Evolutionary conservation across 768 basidiomycete genomes (phyloP).

Genomic region (Rhizopogon vulgaris): DNA sequence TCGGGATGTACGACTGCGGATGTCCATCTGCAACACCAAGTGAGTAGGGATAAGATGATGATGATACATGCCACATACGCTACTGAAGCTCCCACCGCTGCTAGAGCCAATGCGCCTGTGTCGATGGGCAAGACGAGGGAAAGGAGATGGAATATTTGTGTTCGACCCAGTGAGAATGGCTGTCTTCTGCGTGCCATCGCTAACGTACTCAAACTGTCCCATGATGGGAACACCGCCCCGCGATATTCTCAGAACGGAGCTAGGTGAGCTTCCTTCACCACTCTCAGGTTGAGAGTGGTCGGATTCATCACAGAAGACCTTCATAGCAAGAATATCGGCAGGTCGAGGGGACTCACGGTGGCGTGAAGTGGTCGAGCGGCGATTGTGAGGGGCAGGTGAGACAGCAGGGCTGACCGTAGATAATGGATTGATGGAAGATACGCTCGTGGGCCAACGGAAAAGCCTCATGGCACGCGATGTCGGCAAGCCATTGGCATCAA

Average conservation of each 20-base stretch:
- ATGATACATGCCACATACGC: slow-evolving; percentile 24
- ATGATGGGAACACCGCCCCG: slow-evolving; percentile 26
- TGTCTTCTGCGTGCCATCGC: slow-evolving; percentile 11
- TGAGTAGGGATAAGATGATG: slow-evolving; percentile 5
- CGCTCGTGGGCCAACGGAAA: slow-evolving; percentile 57
- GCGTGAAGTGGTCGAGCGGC: slow-evolving; percentile 23
- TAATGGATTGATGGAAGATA: slow-evolving; percentile 66
- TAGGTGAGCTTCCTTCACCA: slow-evolving; percentile 25
- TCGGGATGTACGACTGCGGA: slow-evolving; percentile 26
- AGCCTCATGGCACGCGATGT: slow-evolving; percentile 72
- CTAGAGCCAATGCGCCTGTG: slow-evolving; percentile 20
- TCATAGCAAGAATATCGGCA: slow-evolving; percentile 64
- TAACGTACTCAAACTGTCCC: slow-evolving; percentile 30
- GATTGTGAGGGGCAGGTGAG: slow-evolving; percentile 35
- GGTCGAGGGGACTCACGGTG: slow-evolving; percentile 46
- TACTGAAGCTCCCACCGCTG: slow-evolving; percentile 29
- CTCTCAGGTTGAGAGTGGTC: slow-evolving; percentile 34
- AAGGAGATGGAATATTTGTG: slow-evolving; percentile 28
- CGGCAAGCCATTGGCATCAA: slow-evolving; percentile 66
- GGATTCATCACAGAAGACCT: slow-evolving; percentile 44
- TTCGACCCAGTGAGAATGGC: slow-evolving; percentile 23
- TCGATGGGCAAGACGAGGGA: slow-evolving; percentile 16
- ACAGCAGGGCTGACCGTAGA: slow-evolving; percentile 63
- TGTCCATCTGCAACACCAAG: slow-evolving; percentile 17
- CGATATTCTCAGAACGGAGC: slow-evolving; percentile 10